Evolutionary conservation across 148 eudicot genomes (phyloP), one percentile per base, ranked within the genome.

Genomic region (Drosera capensis): DNA sequence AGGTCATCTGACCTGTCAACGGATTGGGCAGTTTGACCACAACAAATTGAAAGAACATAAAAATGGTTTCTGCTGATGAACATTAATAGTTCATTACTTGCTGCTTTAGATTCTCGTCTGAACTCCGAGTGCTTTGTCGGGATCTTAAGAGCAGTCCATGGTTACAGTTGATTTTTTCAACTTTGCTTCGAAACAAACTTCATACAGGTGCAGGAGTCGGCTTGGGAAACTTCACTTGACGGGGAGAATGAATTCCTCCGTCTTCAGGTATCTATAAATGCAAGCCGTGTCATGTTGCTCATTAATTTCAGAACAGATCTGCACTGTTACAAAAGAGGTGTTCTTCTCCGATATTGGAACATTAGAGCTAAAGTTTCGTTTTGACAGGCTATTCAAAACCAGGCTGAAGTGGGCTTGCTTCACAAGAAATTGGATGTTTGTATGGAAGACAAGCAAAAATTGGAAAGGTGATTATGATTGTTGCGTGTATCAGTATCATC

Each of bases 241-340:
- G 96, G 74, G 56, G 94, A 83, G 61, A 87, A 79, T 38, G 96
- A 87, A 57, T 87, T 87, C 62, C 73, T 87, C 40, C 83, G 77
- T 20, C 38, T 87, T 54, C 96, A 87, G 90, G 96, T 85, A 51
- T 38, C 41, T 43, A 49, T 15, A 2, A 18, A 9, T 0, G 45
- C 7, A 19, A 19, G 1, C 7, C 11, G 14, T 34, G 24, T 19
- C 19, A 26, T 15, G 23, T 25, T 24, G 37, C 31, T 51, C 20
- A 43, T 25, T 14, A 16, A 40, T 25, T 19, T 35, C n/a, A n/a
- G n/a, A n/a, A n/a, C n/a, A n/a, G n/a, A n/a, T n/a, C n/a, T n/a
- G n/a, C n/a, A n/a, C n/a, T n/a, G n/a, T n/a, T n/a, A n/a, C n/a
- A n/a, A n/a, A n/a, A n/a, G n/a, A n/a, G 18, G 46, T 13, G n/a